Base-by-base conservation (phyloP, 805 yeast species). In the Blastobotrys peoriensis region DNA sequence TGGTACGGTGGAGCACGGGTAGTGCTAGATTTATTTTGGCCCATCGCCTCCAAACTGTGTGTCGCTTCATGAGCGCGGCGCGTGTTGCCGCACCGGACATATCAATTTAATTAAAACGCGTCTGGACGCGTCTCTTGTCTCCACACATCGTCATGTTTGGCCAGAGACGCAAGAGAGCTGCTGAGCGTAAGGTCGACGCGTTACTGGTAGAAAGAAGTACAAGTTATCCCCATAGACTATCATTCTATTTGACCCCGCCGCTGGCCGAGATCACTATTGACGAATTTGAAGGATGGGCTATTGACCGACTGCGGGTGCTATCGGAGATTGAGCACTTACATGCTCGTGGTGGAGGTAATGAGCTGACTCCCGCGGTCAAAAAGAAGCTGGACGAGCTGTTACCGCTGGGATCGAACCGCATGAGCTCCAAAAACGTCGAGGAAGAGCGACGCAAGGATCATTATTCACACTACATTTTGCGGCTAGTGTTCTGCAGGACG, bases 211-310 rank as follows among this genome's bases (percentile, higher is more conserved):
- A 57, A 57, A 28, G 66, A 62, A 49, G 61, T 64, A 42, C 63
- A 62, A 45, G 55, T 58, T 51, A 82, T 59, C 74, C 78, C 8
- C 68, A 76, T 30, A 71, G 94, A 41, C 68, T 93, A 40, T 79
- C 86, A 17, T 78, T 91, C 57, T 93, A 93, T 64, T 75, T 70
- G 20, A 51, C 68, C 4, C 93, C 95, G 8, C 98, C 98, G 0
- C 65, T 73, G 25, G 79, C 81, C 10, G 98, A 93, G 63, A 81
- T 93, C 56, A 86, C 97, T 0, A 64, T 93, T 15, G 97, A 89
- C 51, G 86, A 93, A 57, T 93, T 93, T 64, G 98, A 93, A 65
- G 72, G 74, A 3, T 93, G 97, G 96, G 98, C 98, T 3, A 82
- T 93, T 44, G 98, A 91, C 58, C 69, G 99, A 48, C 70, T 91